Evolutionary conservation across 257 asterid genomes (phyloP).

Genomic region (Ajuga chamaepitys): DNA sequence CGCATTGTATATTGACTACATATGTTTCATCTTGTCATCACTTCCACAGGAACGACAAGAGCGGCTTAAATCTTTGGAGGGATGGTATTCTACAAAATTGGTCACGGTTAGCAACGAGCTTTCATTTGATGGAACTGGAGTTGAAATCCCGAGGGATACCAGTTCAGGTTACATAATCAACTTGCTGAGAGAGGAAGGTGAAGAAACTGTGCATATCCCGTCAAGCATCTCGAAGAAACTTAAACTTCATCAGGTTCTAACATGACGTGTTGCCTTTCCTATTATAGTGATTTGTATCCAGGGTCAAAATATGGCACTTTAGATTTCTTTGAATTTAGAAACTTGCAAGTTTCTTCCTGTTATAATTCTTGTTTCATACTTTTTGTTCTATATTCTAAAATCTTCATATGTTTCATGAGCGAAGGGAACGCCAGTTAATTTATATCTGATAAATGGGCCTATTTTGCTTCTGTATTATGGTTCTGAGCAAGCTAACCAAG

Average conservation of each 20-base stretch:
- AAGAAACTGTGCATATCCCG: conserved; percentile 80
- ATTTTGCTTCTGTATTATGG: neutral
- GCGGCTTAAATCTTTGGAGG: conserved; percentile 77
- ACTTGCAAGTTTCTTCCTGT: neutral
- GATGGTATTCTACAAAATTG: conserved; percentile 46
- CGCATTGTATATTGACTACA: neutral
- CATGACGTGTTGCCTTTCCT: neutral
- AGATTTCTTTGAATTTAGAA: neutral
- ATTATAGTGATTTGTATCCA: neutral
- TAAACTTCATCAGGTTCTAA: conserved; percentile 78
- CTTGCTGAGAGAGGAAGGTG: conserved; percentile 79
- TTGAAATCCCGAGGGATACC: conserved; percentile 51
- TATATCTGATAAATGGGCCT: neutral
- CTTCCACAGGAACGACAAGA: conserved; percentile 82
- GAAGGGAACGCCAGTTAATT: neutral
- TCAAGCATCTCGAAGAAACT: conserved; percentile 70
- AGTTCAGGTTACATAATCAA: conserved; percentile 67
- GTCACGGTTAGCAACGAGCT: conserved; percentile 22
- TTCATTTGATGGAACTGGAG: conserved; percentile 34
- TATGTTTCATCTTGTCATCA: neutral
- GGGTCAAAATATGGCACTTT: neutral
- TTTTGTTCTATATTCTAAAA: neutral
- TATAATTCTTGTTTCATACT: neutral
- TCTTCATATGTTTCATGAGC: neutral
- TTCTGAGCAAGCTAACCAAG: neutral